Base-by-base conservation (phyloP, 768 basidiomycete species). In the Psilocybe cyanescens region DNA sequence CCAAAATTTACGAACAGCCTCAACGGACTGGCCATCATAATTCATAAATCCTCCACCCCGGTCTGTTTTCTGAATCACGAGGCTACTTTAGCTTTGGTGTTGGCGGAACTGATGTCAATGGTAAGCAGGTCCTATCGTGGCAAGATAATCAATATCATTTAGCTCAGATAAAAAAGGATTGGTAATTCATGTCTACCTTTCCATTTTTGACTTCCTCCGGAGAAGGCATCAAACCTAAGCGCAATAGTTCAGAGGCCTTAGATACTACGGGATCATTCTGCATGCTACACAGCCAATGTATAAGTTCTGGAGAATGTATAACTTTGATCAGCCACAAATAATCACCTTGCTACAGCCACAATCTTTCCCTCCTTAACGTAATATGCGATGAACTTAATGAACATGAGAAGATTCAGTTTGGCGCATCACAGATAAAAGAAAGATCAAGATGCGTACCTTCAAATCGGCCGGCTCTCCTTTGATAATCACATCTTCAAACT, bases 211-310 rank as follows among this genome's bases (percentile, higher is more conserved):
- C 74, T 69, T 94, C 91, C 7, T 86, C 80, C 4, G 87, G 80
- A 4, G 86, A 82, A 8, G 93, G 94, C 93, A 96, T 95, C 64
- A 90, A 77, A 11, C 86, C 89, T 39, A 95, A 73, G 51, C 91
- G 81, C 65, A 96, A 72, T 31, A 97, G 78, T 73, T 95, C 92
- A 8, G 90, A 86, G 1, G 89, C 85, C 74, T 90, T 89, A 59
- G 84, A 81, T 31, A 94, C 90, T 33, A 92, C 82, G 1, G 93
- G 93, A 68, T 94, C 93, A 59, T 85, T 85, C 72, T 89, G 88
- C 90, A 94, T 94, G 67, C 88, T 90, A 56, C 14, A 64, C 14
- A 64, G 53, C 37, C 31, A 37, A 47, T 44, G 61, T 51, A 44
- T 33, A 12, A 41, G 5, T 60, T 78, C 61, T 48, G 11, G 48